A percentile compares a stretch with the other conserved stretches of the same genome.
These are phyloP conservation scores for Dactylonectria estremocensis DNA, from an alignment of 2,329 filamentous ascomycete genomes.

Conservation along the genomic window DNA sequence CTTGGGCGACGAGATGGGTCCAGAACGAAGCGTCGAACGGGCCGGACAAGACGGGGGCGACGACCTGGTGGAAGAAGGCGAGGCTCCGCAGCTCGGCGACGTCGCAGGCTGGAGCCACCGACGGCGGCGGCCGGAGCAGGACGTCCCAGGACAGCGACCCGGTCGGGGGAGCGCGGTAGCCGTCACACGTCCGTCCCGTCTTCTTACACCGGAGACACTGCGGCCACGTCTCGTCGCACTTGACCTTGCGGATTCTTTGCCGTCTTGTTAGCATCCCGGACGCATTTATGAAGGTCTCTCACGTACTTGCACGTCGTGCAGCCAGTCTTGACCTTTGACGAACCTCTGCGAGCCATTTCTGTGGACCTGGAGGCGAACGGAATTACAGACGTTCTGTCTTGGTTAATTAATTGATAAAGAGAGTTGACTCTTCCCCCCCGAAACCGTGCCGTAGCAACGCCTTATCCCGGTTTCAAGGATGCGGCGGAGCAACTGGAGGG, in stretches of 20 bases:
- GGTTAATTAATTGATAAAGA: neutral
- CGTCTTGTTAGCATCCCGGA: neutral
- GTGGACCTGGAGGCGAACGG: neutral
- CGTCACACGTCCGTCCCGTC: slow-evolving; percentile 69
- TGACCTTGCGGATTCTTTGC: slow-evolving; percentile 67
- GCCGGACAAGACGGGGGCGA: slow-evolving; percentile 55
- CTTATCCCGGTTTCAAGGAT: neutral
- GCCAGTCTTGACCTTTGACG: slow-evolving; percentile 60
- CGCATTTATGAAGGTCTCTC: neutral
- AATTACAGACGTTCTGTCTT: neutral
- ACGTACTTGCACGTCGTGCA: slow-evolving; percentile 70
- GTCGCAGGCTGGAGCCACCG: slow-evolving; percentile 41
- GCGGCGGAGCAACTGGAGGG: neutral
- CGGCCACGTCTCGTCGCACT: slow-evolving; percentile 70
- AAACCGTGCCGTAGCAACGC: neutral
- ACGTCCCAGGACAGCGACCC: slow-evolving; percentile 54
- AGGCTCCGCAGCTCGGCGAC: slow-evolving; percentile 51
- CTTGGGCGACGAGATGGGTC: slow-evolving; percentile 58
- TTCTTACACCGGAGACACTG: slow-evolving; percentile 66
- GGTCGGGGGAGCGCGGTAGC: slow-evolving; percentile 60
- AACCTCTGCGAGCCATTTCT: slow-evolving; percentile 43
- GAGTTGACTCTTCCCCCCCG: neutral
- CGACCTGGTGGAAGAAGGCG: slow-evolving; percentile 56
- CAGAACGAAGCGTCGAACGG: slow-evolving; percentile 58
- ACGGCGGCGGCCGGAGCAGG: slow-evolving; percentile 49